These are phyloP conservation scores for sunflower (Helianthus annuus) DNA, from an alignment of 129 eudicot species.

Conservation along the genomic window DNA sequence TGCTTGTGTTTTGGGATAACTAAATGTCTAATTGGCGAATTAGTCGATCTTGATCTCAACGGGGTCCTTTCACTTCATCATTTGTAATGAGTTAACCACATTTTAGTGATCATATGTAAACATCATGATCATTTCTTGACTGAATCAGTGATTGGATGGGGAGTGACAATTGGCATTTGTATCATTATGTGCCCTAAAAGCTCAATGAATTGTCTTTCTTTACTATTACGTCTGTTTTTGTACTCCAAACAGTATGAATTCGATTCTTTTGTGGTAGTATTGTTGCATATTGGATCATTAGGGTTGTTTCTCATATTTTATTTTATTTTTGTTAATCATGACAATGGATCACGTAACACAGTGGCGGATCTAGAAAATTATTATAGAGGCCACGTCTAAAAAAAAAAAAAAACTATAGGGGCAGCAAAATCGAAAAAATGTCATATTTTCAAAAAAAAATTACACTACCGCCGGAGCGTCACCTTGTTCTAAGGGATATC, in stretches of 20 bases:
- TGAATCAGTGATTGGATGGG: background rate
- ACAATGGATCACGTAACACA: too few species aligned
- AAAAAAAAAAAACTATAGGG: too few species aligned
- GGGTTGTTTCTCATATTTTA: background rate
- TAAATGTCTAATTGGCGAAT: too few species aligned
- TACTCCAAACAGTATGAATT: background rate
- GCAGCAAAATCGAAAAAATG: too few species aligned
- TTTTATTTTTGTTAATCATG: too few species aligned
- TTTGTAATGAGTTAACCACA: background rate
- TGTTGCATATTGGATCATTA: background rate
- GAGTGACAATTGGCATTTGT: background rate
- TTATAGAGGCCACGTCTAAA: too few species aligned
- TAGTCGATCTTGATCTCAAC: too few species aligned
- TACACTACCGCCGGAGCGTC: too few species aligned
- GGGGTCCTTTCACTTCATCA: background rate
- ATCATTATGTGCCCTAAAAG: constrained; percentile 1
- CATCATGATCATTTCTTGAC: constrained; percentile 1
- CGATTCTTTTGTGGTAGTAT: background rate
- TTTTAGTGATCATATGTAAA: background rate
- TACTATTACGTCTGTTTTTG: background rate
- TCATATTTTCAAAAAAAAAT: too few species aligned
- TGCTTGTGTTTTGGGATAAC: too few species aligned
- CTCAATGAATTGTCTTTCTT: background rate
- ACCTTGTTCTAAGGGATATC: too few species aligned
- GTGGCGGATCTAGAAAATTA: too few species aligned